These are phyloP conservation scores for Aspergillus fischeri DNA, from an alignment of 2,329 filamentous ascomycete genomes.

Conservation along the genomic window DNA sequence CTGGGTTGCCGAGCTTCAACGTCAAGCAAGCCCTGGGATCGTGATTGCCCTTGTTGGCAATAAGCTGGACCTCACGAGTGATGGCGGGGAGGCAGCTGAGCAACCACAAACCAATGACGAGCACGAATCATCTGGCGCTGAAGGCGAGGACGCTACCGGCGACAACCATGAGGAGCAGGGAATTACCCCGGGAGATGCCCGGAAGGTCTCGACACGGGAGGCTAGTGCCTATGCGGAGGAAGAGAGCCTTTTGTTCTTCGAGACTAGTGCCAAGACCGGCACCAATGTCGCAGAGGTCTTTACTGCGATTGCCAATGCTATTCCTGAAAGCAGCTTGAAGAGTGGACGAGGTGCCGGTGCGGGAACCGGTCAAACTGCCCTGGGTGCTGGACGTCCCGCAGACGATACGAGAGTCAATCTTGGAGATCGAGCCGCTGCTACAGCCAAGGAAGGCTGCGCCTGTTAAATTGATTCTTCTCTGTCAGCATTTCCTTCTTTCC, in stretches of 20 bases:
- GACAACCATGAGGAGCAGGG: slow-evolving; percentile 54
- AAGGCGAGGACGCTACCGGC: slow-evolving; percentile 43
- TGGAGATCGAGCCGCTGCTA: slow-evolving; percentile 65
- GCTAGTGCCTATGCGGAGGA: slow-evolving; percentile 92
- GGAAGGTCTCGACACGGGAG: slow-evolving; percentile 87
- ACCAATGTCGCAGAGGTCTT: slow-evolving; percentile 94
- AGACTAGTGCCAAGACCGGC: slow-evolving; percentile 96
- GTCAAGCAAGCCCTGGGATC: slow-evolving; percentile 92
- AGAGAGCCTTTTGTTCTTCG: slow-evolving; percentile 90
- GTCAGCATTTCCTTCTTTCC: slow-evolving; percentile 1
- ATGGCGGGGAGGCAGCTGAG: slow-evolving; percentile 45
- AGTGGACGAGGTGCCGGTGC: slow-evolving; percentile 70
- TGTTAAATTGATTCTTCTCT: slow-evolving; percentile 53
- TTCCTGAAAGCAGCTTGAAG: slow-evolving; percentile 95
- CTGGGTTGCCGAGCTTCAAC: slow-evolving; percentile 96
- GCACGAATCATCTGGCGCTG: slow-evolving; percentile 29
- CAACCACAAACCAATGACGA: slow-evolving; percentile 33
- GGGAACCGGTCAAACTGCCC: slow-evolving; percentile 53
- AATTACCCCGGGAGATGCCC: slow-evolving; percentile 65
- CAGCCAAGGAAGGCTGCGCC: slow-evolving; percentile 86
- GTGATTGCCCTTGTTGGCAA: slow-evolving; percentile 97
- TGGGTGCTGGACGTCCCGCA: slow-evolving; percentile 48
- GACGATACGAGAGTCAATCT: slow-evolving; percentile 72
- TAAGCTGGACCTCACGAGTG: slow-evolving; percentile 81
- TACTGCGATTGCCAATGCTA: slow-evolving; percentile 95